These are phyloP conservation scores for Prunus armeniaca DNA, from an alignment of 306 rosid species.

Conservation along the genomic window DNA sequence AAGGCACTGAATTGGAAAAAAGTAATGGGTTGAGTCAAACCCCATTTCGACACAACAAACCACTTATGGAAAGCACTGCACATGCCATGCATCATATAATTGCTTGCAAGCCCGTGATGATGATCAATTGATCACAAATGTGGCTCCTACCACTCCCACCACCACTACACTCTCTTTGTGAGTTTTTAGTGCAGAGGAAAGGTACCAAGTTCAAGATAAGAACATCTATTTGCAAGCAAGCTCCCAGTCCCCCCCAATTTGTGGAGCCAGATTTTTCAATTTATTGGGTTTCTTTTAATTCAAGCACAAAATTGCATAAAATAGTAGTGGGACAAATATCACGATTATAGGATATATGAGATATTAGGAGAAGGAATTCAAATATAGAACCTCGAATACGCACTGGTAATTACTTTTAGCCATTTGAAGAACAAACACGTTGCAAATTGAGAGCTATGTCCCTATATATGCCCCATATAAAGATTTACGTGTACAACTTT, in stretches of 20 bases:
- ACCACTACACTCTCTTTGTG: not conserved
- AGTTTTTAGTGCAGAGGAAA: not conserved
- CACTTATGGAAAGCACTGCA: not conserved
- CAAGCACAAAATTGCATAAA: not conserved
- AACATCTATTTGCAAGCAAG: not conserved
- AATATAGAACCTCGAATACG: too few relatives aligned
- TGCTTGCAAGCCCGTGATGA: not conserved
- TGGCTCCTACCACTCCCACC: not conserved
- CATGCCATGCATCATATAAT: not conserved
- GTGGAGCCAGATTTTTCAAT: not conserved
- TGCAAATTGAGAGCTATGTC: too few relatives aligned
- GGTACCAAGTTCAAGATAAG: not conserved
- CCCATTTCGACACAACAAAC: not conserved
- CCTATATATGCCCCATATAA: not conserved
- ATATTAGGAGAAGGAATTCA: too few relatives aligned
- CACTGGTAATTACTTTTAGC: fast-evolving
- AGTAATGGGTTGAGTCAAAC: not conserved
- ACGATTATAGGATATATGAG: not conserved
- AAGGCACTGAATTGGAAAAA: slow-evolving; percentile 3
- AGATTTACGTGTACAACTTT: not conserved
- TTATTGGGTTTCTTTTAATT: not conserved
- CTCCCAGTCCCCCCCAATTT: not conserved
- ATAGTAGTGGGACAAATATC: not conserved
- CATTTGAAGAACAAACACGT: too few relatives aligned
- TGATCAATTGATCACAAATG: not conserved